A percentile compares a stretch with the other conserved stretches of the same genome.
These are phyloP conservation scores for Epichloe bromicola DNA, from an alignment of 2,329 filamentous ascomycete species.

Conservation along the genomic window DNA sequence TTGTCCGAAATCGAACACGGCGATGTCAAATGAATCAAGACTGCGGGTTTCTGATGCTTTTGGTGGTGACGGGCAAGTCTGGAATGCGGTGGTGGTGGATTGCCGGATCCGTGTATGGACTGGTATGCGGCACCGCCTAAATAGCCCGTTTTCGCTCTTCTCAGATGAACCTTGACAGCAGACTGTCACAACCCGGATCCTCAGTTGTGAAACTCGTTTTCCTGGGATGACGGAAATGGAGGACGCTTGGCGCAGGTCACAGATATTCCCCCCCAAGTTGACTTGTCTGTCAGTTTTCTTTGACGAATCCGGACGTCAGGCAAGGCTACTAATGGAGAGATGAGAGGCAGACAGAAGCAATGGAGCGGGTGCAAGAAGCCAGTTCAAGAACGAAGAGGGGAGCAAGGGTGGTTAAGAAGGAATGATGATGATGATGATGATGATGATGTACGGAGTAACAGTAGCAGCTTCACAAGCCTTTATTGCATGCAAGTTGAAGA, in stretches of 20 bases:
- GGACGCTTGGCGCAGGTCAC: not conserved
- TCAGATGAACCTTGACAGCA: not conserved
- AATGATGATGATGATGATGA: not conserved
- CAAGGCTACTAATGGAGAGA: not conserved
- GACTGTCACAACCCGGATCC: not conserved
- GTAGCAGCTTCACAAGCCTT: not conserved
- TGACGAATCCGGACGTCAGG: not conserved
- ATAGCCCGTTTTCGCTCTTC: slow-evolving; percentile 4
- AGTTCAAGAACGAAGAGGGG: not conserved
- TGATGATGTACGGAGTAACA: not conserved
- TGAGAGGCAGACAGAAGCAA: not conserved
- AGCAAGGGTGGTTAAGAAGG: not conserved
- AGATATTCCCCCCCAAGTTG: not conserved
- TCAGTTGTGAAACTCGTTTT: not conserved
- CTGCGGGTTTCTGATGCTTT: slow-evolving; percentile 1
- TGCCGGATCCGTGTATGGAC: slow-evolving; percentile 5
- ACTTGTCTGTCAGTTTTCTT: not conserved
- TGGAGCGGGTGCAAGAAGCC: not conserved
- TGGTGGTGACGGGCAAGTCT: not conserved
- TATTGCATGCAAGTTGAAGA: slow-evolving; percentile 3
- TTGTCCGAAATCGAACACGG: slow-evolving; percentile 1
- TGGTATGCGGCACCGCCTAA: slow-evolving; percentile 6
- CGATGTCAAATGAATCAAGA: not conserved
- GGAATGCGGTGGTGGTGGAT: slow-evolving; percentile 3
- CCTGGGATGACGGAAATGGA: not conserved